Evolutionary conservation across 2,329 filamentous ascomycete species (phyloP).

Genomic region (Beauveria medogensis): DNA sequence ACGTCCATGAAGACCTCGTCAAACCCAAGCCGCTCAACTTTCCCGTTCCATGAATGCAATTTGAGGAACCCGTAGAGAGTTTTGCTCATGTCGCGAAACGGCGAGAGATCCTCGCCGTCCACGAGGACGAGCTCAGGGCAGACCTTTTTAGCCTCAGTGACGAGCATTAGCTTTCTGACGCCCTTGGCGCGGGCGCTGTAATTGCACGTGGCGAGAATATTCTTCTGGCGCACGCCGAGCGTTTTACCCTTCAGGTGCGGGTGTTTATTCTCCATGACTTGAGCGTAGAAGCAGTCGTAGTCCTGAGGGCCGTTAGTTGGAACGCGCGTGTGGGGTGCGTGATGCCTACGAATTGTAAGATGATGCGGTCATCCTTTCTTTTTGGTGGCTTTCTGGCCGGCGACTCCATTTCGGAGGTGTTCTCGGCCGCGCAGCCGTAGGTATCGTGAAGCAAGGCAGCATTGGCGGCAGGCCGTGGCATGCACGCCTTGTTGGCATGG

Average conservation of each 20-base stretch:
- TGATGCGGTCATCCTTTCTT: constrained; percentile 56
- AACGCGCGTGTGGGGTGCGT: constrained; percentile 5
- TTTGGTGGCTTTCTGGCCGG: constrained; percentile 26
- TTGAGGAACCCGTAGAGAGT: constrained; percentile 65
- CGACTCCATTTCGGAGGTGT: constrained; percentile 10
- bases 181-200: constrained; percentile 75
- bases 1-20: constrained; percentile 80
- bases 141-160: constrained; percentile 68
- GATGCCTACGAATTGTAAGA: constrained; percentile 69
- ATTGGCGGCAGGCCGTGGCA: not conserved
- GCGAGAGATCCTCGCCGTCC: constrained; percentile 76
- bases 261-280: constrained; percentile 76
- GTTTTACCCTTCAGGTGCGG: constrained; percentile 65
- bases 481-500: not conserved
- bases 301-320: constrained; percentile 37
- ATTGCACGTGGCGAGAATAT: constrained; percentile 88
- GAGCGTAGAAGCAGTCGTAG: constrained; percentile 92
- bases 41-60: constrained; percentile 67
- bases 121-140: constrained; percentile 83
- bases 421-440: not conserved
- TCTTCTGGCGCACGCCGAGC: constrained; percentile 84
- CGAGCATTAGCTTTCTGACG: constrained; percentile 75
- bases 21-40: constrained; percentile 76
- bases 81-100: constrained; percentile 83
- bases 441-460: not conserved